Conservation (phyloP, 192 early-diverging fungal species). For the Umbelopsis sp. region DNA sequence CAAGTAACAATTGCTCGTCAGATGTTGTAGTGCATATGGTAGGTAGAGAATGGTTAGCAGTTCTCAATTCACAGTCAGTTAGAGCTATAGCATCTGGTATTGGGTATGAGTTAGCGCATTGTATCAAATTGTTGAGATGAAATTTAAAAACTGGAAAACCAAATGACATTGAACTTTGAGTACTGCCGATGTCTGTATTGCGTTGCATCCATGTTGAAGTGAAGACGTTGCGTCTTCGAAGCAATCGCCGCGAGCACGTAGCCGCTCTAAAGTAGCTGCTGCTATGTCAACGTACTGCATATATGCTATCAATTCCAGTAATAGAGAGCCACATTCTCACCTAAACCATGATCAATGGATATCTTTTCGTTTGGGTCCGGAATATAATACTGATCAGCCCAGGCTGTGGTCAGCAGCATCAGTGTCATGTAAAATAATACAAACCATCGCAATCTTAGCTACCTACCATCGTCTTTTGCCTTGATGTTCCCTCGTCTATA, state of each 20-base stretch:
- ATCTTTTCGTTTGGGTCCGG: not conserved
- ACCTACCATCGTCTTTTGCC: no score
- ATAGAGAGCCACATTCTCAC: not conserved
- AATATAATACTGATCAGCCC: not conserved
- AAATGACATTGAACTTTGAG: slow-evolving; percentile 2
- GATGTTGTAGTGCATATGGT: not conserved
- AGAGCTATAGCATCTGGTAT: not conserved
- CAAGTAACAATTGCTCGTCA: not conserved
- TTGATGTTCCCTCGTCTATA: no score
- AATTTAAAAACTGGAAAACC: no score
- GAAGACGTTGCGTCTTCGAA: not conserved
- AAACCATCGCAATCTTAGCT: not conserved
- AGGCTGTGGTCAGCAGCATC: not conserved
- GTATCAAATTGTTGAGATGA: not conserved
- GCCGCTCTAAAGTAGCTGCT: not conserved
- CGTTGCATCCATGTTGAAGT: not conserved
- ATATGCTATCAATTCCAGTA: not conserved
- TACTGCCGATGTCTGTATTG: not conserved
- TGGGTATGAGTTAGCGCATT: not conserved
- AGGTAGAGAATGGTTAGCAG: not conserved
- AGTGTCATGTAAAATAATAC: not conserved
- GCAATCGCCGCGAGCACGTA: slow-evolving; percentile 2
- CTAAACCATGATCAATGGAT: not conserved
- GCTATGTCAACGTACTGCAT: no score
- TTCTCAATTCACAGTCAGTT: slow-evolving; percentile 1